phyloP scores from a whole-genome alignment of 345 rosid species.

The Salix dunnii region DNA sequence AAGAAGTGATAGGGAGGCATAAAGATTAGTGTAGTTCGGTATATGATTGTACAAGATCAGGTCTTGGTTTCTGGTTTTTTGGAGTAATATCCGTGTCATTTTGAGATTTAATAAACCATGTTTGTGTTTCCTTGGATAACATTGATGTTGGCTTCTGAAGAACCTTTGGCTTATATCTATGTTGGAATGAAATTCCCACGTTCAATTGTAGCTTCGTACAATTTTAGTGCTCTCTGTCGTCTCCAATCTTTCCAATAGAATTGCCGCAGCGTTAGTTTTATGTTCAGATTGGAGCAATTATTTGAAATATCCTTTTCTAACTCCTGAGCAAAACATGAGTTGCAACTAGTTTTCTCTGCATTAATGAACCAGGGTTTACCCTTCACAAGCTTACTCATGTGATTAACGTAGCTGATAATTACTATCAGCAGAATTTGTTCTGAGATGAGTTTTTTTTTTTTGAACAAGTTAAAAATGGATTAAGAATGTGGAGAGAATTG shows the following conservation, averaged over 20 bases:
- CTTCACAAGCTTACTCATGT: too few relatives aligned
- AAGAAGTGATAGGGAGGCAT: slow-evolving; percentile 10
- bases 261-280: too few relatives aligned
- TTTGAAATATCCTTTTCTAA: too few relatives aligned
- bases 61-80: slow-evolving; percentile 7
- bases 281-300: not conserved
- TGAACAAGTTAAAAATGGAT: too few relatives aligned
- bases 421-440: too few relatives aligned
- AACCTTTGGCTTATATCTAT: slow-evolving; percentile 10
- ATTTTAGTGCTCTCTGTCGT: not conserved
- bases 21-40: not conserved
- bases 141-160: slow-evolving; percentile 20
- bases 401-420: too few relatives aligned
- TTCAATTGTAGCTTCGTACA: not conserved
- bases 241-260: not conserved
- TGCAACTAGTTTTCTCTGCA: too few relatives aligned
- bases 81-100: not conserved
- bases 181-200: slow-evolving; percentile 8
- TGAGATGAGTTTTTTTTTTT: too few relatives aligned
- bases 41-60: slow-evolving; percentile 7
- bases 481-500: too few relatives aligned
- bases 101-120: not conserved
- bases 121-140: not conserved
- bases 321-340: too few relatives aligned
- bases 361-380: too few relatives aligned